Evolutionary conservation across 306 rosid species (phyloP), one percentile per base, ranked within the genome.

Genomic region (Medicago arabica): DNA sequence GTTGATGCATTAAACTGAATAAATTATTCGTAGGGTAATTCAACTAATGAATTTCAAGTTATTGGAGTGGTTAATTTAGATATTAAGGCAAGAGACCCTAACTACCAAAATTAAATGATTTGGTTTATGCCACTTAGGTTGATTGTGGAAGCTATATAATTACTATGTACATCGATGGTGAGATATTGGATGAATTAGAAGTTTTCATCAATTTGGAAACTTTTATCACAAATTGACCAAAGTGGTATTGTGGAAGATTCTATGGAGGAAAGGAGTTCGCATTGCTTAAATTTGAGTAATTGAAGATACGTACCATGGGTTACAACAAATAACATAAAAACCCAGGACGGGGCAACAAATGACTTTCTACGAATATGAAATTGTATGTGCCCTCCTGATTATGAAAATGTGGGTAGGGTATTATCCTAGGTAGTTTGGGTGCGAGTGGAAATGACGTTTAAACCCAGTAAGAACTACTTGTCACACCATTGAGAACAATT

Each of bases 161-260:
- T 16, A 16, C 69, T 36, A 36, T 2, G 14, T n/a, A 15, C 25
- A 36, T n/a, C n/a, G 69, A n/a, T 36, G 25, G 13, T 34, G 46
- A 36, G 69, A 16, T 36, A 38, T 36, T 38, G 7, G 40, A 63
- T 38, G 28, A 63, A 63, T 36, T n/a, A 63, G 14, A 34, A 63
- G 69, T 38, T 36, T 63, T 38, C 69, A 15, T 63, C 47, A 63
- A n/a, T 38, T 63, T 63, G 69, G 49, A 63, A 63, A 61, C 3
- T 34, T 34, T 47, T 21, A 21, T 10, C 8, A 57, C n/a, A 8
- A 15, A 63, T 9, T 63, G 23, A 19, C 47, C 36, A 36, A 63
- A 63, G 28, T 36, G 25, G 25, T 36, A 38, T 63, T 38, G 12
- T 16, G 49, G 49, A 63, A 38, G 69, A 63, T 63, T 63, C 47